Conservation (phyloP, 768 basidiomycete species). For the Cantharellus cinnabarinus region DNA sequence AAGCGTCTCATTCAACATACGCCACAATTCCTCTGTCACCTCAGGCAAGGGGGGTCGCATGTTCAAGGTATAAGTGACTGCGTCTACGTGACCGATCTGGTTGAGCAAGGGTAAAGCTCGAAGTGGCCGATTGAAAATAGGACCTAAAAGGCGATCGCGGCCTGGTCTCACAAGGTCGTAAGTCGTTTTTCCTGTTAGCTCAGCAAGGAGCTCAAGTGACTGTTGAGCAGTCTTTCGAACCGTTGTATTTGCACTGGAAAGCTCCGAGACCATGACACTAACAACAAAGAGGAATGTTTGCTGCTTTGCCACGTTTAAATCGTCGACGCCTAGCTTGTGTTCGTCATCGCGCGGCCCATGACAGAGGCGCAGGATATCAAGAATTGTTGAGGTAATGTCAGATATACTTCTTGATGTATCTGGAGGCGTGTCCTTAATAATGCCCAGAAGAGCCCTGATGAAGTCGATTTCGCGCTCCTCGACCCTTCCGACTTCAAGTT, state of each 20-base stretch:
- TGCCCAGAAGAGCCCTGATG: slow-evolving; percentile 71
- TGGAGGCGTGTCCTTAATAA: slow-evolving; percentile 83
- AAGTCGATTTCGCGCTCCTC: slow-evolving; percentile 77
- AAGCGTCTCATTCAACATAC: slow-evolving; percentile 80
- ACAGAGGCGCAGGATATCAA: slow-evolving; percentile 13
- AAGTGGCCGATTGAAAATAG: slow-evolving; percentile 91
- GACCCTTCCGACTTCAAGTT: slow-evolving; percentile 59
- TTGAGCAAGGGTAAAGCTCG: slow-evolving; percentile 84
- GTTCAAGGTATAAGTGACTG: slow-evolving; percentile 81
- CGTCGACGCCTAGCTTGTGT: not conserved
- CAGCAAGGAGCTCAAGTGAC: slow-evolving; percentile 58
- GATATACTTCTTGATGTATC: slow-evolving; percentile 71
- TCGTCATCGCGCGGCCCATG: not conserved
- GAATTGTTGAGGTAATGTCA: slow-evolving; percentile 59
- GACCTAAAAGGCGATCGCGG: slow-evolving; percentile 68
- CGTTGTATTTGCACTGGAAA: slow-evolving; percentile 67
- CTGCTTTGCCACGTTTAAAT: slow-evolving; percentile 16
- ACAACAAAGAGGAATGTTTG: slow-evolving; percentile 27
- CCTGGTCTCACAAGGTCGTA: slow-evolving; percentile 67
- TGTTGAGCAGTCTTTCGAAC: slow-evolving; percentile 71
- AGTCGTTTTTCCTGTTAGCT: slow-evolving; percentile 47
- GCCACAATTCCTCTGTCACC: slow-evolving; percentile 76
- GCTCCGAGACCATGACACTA: slow-evolving; percentile 71
- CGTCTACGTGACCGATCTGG: slow-evolving; percentile 96
- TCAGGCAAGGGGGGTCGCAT: slow-evolving; percentile 80